Evolutionary conservation across 2,329 filamentous ascomycete species (phyloP).

Genomic region (Cyclaneusma minus): DNA sequence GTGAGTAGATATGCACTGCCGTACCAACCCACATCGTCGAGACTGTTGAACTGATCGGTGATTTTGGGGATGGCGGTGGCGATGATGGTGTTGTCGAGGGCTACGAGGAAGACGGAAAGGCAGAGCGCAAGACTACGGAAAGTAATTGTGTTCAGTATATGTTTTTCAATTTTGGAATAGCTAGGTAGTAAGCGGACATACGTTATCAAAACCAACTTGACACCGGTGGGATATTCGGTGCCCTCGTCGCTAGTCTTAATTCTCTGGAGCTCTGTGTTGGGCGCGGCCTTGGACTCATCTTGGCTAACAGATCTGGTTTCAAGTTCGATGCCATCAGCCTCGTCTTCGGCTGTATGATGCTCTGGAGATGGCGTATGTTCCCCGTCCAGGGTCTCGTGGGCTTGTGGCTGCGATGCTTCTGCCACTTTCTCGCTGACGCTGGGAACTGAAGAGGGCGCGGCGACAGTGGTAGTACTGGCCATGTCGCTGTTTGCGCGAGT

Average conservation of each 20-base stretch:
- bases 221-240: constrained; percentile 15
- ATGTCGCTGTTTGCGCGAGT: no score
- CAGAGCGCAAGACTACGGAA: constrained; percentile 9
- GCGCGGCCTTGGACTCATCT: background rate
- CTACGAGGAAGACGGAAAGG: constrained; percentile 15
- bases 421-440: no score
- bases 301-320: constrained; percentile 1
- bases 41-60: constrained; percentile 22
- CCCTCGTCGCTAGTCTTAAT: constrained; percentile 15
- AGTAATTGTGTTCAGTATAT: background rate
- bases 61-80: constrained; percentile 23
- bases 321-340: no score
- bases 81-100: constrained; percentile 21
- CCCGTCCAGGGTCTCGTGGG: no score
- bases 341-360: no score
- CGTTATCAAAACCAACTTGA: constrained; percentile 14
- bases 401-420: no score
- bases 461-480: no score
- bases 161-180: constrained; percentile 2
- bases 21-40: constrained; percentile 30
- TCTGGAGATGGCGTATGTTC: no score
- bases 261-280: constrained; percentile 8
- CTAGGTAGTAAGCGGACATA: no score
- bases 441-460: no score
- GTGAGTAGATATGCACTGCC: constrained; percentile 23